Percentiles rank a stretch among this genome's conserved stretches.
These are phyloP conservation scores for Fusarium sp. DNA, from an alignment of 2,329 filamentous ascomycete genomes.

Conservation along the genomic window DNA sequence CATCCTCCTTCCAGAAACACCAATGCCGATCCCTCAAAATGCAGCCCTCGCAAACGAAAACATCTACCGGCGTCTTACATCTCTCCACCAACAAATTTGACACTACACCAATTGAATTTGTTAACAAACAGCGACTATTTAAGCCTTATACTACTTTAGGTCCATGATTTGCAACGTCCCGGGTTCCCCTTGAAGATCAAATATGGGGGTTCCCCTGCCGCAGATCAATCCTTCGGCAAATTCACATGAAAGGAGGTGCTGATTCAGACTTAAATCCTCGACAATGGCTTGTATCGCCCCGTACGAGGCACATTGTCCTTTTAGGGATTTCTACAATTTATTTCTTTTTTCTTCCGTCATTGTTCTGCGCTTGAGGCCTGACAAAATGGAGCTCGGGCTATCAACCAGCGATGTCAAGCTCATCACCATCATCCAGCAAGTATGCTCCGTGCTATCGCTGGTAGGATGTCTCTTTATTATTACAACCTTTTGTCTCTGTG, in stretches of 20 bases:
- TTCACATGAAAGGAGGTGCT: background rate
- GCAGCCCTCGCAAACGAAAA: background rate
- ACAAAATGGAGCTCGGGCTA: background rate
- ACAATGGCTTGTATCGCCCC: background rate
- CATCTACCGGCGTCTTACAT: background rate
- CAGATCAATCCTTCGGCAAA: conserved; percentile 1
- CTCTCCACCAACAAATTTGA: background rate
- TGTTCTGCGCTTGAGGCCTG: fast-evolving
- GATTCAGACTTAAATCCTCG: background rate
- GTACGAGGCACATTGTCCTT: background rate
- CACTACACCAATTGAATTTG: background rate
- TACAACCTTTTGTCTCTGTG: conserved; percentile 4
- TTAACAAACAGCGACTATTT: background rate
- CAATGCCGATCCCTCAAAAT: background rate
- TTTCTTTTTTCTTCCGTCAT: background rate
- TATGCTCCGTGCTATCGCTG: conserved; percentile 1
- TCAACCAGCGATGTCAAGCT: background rate
- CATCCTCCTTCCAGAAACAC: background rate
- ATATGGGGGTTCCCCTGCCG: background rate
- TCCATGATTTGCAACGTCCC: background rate
- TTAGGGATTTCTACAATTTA: background rate
- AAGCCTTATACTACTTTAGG: background rate
- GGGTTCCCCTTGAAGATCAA: background rate
- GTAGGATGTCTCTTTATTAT: conserved; percentile 13
- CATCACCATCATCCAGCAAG: conserved; percentile 17